Conservation (phyloP, 768 basidiomycete species). For the Xerocomellus dryophilus region DNA sequence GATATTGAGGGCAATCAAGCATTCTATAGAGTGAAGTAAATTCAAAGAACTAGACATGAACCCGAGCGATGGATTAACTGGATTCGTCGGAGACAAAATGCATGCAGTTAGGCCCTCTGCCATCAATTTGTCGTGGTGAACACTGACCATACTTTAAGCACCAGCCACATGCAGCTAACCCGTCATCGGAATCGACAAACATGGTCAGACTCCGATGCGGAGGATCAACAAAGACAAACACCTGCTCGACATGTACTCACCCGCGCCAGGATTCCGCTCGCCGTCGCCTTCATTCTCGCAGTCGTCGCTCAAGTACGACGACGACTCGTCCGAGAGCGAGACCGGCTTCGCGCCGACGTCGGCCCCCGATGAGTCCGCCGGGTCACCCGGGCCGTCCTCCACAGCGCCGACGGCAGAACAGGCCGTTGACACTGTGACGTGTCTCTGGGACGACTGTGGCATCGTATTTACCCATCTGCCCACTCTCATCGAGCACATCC, state of each 20-base stretch:
- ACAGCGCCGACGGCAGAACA: conserved; percentile 18
- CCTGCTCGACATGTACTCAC: conserved; percentile 32
- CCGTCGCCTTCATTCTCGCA: conserved; percentile 41
- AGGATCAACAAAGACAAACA: conserved; percentile 22
- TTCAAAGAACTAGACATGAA: background rate
- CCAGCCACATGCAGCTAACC: background rate
- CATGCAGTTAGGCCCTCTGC: too few species aligned
- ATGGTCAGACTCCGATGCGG: too few species aligned
- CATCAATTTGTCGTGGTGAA: background rate
- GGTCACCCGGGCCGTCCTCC: conserved; percentile 24
- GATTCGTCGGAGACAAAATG: too few species aligned
- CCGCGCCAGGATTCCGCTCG: conserved; percentile 39
- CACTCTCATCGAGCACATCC: conserved; percentile 79
- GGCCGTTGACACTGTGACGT: conserved; percentile 60
- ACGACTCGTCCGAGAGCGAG: conserved; percentile 28
- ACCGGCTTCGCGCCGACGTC: conserved; percentile 8
- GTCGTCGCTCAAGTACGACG: conserved; percentile 28
- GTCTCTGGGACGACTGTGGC: conserved; percentile 84
- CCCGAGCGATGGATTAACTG: too few species aligned
- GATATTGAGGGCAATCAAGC: conserved; percentile 2
- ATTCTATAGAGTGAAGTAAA: background rate
- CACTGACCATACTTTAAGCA: background rate
- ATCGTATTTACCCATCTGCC: conserved; percentile 68
- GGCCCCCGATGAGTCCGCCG: conserved; percentile 15
- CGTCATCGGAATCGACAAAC: background rate